A percentile compares a stretch with the other conserved stretches of the same genome.
Evolutionary conservation across 2,329 filamentous ascomycete species (phyloP).

Genomic region (Beauveria sp.): DNA sequence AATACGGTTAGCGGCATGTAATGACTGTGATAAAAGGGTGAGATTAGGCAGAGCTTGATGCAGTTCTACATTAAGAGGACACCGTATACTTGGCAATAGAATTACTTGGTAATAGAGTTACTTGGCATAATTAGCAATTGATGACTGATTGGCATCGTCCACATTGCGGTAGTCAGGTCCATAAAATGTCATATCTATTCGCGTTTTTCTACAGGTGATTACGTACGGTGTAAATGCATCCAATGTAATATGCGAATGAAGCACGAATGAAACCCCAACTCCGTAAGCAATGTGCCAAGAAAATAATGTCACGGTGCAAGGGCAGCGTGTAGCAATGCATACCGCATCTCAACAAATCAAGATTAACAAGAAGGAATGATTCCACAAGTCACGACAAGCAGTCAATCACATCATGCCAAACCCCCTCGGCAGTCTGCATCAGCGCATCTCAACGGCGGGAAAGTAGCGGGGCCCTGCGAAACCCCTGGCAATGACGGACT

Average conservation of each 20-base stretch:
- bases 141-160: background rate
- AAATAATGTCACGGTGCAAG: background rate
- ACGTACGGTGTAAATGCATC: background rate
- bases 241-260: background rate
- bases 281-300: background rate
- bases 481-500: constrained; percentile 75
- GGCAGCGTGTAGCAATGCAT: background rate
- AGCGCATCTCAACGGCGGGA: constrained; percentile 58
- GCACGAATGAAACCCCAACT: background rate
- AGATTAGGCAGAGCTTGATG: background rate
- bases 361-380: too few species aligned
- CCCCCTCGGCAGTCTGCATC: constrained; percentile 1
- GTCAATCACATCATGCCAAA: background rate
- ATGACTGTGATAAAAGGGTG: too few species aligned
- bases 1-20: too few species aligned
- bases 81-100: background rate
- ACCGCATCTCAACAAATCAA: background rate
- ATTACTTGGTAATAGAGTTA: background rate
- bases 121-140: background rate
- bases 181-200: background rate
- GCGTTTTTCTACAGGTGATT: background rate
- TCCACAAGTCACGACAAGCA: background rate
- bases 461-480: constrained; percentile 83
- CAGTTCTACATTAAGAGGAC: background rate
- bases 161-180: background rate